Evolutionary conservation across 148 eudicot species (phyloP).

Genomic region (Silene latifolia): DNA sequence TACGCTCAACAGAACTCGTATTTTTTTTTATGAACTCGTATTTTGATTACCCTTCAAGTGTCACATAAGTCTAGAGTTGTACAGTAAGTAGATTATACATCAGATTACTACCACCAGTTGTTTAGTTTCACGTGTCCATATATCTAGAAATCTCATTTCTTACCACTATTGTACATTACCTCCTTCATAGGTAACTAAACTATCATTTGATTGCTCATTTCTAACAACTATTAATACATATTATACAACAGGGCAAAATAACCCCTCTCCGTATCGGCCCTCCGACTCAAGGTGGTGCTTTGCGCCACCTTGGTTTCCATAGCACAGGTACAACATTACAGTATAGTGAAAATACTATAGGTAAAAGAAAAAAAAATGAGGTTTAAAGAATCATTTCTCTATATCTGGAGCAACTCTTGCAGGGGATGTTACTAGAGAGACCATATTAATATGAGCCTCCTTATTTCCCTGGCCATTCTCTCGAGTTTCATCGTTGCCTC

Average conservation of each 20-base stretch:
- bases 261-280: constrained; percentile 10
- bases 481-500: constrained; percentile 21
- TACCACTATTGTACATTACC: background rate
- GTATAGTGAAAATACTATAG: background rate
- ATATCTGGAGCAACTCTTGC: constrained; percentile 34
- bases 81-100: too few species aligned
- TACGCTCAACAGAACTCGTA: too few species aligned
- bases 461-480: constrained; percentile 21
- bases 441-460: constrained; percentile 22
- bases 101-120: too few species aligned
- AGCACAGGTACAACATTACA: background rate
- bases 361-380: background rate
- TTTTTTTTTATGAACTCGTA: too few species aligned
- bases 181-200: background rate
- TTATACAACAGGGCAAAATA: constrained; percentile 7
- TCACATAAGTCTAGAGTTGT: too few species aligned
- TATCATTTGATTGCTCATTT: background rate
- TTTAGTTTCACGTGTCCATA: too few species aligned
- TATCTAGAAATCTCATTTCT: background rate
- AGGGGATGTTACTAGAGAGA: constrained; percentile 32
- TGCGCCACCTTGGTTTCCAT: constrained; percentile 41
- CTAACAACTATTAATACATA: constrained; percentile 9
- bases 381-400: constrained; percentile 16
- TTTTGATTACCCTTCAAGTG: too few species aligned
- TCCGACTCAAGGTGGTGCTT: constrained; percentile 48